Base-by-base conservation (phyloP, 164 flowering plant species). In the Cinnamomum chago region DNA sequence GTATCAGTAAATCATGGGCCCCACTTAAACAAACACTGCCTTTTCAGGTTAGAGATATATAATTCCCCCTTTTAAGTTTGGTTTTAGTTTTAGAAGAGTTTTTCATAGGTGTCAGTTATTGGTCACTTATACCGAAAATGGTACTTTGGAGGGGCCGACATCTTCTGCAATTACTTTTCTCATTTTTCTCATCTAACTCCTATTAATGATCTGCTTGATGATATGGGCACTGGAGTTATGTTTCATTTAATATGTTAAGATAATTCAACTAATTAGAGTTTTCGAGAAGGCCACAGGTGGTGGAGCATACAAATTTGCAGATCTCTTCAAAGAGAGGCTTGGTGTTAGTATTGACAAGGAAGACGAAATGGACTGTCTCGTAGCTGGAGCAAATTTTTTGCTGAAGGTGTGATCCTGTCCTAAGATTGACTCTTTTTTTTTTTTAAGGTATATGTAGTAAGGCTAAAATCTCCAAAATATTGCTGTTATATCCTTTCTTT, bases 331-430 rank as follows among this genome's bases (percentile, higher is more conserved):
- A 83, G 97, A 95, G 77, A 92, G 84, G 83, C 98, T 95, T 75
- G 99, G 97, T 12, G 91, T 93, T 78, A 88, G 89, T 74, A 81
- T 95, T 79, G 99, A 93, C 73, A 95, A 95, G 85, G 98, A 95
- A 85, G 99, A 94, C 81, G 99, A 95, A 83, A 95, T 95, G 97
- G 77, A 89, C 74, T 95, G 98, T 75, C 95, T 95, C 58, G 98
- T 95, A 17, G 88, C 98, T 47, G 99, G 99, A 76, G 97, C 98
- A 72, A 93, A 95, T 82, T 95, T 93, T 83, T 82, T 95, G 81
- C 91, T 93, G 12, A 95, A 95, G 98, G 99, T 95, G 71, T 69
- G 67, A 47, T 25, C 22, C 25, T 64, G 28, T 25, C 17, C 25
- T 55, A 47, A n/a, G 52, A 24, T 30, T 30, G 35, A 30, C 35